A percentile compares a stretch with the other conserved stretches of the same genome.
Evolutionary conservation across 441 rosid genomes (phyloP).

Genomic region (Isatis lusitanica): DNA sequence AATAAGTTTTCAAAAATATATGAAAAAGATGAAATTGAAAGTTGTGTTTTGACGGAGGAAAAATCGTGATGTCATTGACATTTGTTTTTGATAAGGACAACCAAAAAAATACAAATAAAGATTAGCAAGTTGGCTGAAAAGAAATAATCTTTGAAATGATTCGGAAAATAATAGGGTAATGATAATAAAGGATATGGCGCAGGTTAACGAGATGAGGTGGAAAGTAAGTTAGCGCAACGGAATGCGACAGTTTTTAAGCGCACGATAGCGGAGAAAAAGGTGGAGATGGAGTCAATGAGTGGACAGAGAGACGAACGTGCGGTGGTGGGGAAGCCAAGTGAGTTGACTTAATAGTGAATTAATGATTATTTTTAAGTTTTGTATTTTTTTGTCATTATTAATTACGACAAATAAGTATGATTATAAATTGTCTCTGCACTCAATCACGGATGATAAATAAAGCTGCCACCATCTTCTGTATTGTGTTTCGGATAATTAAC

Average conservation of each 20-base stretch:
- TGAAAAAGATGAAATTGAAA: not conserved
- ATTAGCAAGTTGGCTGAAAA: slow-evolving; percentile 30
- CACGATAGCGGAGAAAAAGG: slow-evolving; percentile 26
- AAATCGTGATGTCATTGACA: slow-evolving; percentile 29
- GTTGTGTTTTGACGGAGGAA: slow-evolving; percentile 7
- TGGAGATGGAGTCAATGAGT: slow-evolving; percentile 32
- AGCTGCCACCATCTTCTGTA: slow-evolving; percentile 25
- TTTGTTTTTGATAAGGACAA: slow-evolving; percentile 28
- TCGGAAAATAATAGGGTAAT: slow-evolving; percentile 18
- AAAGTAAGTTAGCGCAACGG: slow-evolving; percentile 22
- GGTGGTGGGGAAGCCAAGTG: slow-evolving; percentile 36
- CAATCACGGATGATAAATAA: slow-evolving; percentile 34
- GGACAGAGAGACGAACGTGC: slow-evolving; percentile 41
- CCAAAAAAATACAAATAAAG: not conserved
- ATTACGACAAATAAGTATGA: slow-evolving; percentile 27
- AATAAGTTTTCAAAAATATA: not conserved
- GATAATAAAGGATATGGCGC: not conserved
- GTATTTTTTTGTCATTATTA: slow-evolving; percentile 29
- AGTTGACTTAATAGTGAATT: slow-evolving; percentile 36
- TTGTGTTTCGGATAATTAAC: not conserved
- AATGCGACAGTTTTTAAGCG: slow-evolving; percentile 9
- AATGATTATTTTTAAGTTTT: not conserved
- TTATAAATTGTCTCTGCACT: slow-evolving; percentile 31
- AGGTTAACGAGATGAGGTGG: slow-evolving; percentile 18
- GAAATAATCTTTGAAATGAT: not conserved